Base-by-base conservation (phyloP, 495 filamentous ascomycete genomes). In the Letharia lupina region DNA sequence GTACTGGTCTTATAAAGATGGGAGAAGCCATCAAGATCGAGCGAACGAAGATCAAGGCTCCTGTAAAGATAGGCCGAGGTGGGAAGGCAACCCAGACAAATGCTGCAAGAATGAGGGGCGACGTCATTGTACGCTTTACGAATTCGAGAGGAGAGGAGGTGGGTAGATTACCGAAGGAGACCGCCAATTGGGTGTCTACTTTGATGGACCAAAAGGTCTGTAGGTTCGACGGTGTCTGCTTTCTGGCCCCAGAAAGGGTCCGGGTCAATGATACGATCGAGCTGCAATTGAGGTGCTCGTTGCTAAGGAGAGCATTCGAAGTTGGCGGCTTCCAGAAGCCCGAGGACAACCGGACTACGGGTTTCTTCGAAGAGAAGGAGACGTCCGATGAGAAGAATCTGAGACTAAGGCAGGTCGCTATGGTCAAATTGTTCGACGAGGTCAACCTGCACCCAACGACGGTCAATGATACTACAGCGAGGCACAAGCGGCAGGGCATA, bases 61-160 rank as follows among this genome's bases (percentile, higher is more conserved):
- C 80, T 39, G 78, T 78, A n/a, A 87, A 83, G 62, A 74, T 81
- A 42, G 79, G 79, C 33, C 75, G 76, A 63, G 79, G 72, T 64
- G 80, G 70, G 78, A 86, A 77, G 69, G 70, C 69, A 79, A 82
- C 78, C 47, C 72, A 63, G 74, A 54, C 72, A 1, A 78, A 75
- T 68, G 71, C 75, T 57, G 78, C 79, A 2, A 75, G 67, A 42
- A 78, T 78, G 67, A 64, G 80, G 76, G 80, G 82, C 37, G 94
- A 98, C 75, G 86, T 96, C 44, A 82, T 98, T 60, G 95, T 97
- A n/a, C 87, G 94, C 20, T 98, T 98, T 73, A 96, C 89, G 4
- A 95, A 91, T 71, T 72, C 77, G 6, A 80, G 75, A 61, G 93
- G 93, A 16, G 85, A 88, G 64, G 94, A 98, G 72, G 79, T 98